Evolutionary conservation across 495 filamentous ascomycete species (phyloP), one percentile per base, ranked within the genome.

Genomic region (Hypoxylon crocopeplum): DNA sequence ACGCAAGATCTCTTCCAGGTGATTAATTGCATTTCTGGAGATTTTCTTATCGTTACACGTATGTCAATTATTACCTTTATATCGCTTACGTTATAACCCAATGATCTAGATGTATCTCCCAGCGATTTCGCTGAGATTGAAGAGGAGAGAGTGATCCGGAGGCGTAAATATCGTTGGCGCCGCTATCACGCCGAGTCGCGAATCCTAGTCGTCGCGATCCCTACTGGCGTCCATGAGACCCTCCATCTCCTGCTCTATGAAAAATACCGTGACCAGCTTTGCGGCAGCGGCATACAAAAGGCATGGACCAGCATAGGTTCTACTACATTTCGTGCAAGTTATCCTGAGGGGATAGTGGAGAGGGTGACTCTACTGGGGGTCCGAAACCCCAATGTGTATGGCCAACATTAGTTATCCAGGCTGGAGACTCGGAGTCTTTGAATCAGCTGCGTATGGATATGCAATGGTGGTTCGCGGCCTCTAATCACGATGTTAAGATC

Each of bases 401-500:
- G n/a, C n/a, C n/a, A n/a, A n/a, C n/a, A n/a, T n/a, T n/a, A n/a
- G n/a, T n/a, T n/a, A n/a, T n/a, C n/a, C n/a, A n/a, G n/a, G n/a
- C n/a, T n/a, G n/a, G n/a, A n/a, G n/a, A n/a, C n/a, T n/a, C n/a
- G n/a, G n/a, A n/a, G n/a, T n/a, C n/a, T n/a, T n/a, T n/a, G n/a
- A n/a, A n/a, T n/a, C n/a, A n/a, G n/a, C n/a, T n/a, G n/a, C n/a
- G n/a, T n/a, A n/a, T n/a, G n/a, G n/a, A n/a, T n/a, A n/a, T n/a
- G n/a, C n/a, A n/a, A n/a, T 71, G 62, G 62, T 73, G 72, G 72
- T 72, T 75, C 49, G 7, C 39, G 0, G 51, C 68, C 27, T 72
- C 72, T 22, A 36, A 67, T 21, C 69, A 70, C 24, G 34, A 66
- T 15, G 66, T 71, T 29, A 64, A 69, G 27, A 67, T 72, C 27